A percentile compares a stretch with the other conserved stretches of the same genome.
These are phyloP conservation scores for Gonapodya prolifera DNA, from an alignment of 192 early-diverging fungal genomes.

Conservation along the genomic window DNA sequence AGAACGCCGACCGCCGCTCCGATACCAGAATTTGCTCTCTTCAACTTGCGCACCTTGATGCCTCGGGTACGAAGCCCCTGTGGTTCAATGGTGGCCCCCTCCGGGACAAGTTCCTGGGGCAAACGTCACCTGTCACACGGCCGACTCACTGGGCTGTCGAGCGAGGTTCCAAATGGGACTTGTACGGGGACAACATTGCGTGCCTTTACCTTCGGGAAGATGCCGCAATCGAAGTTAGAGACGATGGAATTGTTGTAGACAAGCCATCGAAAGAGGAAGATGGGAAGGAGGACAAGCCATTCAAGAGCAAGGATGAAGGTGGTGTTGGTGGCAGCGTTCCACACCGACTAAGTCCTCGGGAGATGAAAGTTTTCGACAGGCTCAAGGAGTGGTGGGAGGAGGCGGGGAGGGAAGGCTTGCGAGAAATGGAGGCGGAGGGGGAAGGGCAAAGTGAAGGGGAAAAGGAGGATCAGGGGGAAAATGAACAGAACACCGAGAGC, in stretches of 20 bases:
- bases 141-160: background rate
- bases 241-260: background rate
- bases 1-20: background rate
- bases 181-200: constrained; percentile 3
- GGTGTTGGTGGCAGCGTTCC: background rate
- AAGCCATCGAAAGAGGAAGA: background rate
- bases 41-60: constrained; percentile 1
- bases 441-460: background rate
- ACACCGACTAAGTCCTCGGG: background rate
- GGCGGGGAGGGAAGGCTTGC: background rate
- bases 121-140: background rate
- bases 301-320: background rate
- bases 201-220: background rate
- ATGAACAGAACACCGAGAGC: no score
- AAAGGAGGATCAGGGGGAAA: background rate
- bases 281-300: background rate
- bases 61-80: background rate
- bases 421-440: background rate
- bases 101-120: constrained; percentile 1
- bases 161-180: background rate
- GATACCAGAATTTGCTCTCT: background rate
- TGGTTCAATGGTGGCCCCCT: constrained; percentile 4
- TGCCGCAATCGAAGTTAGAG: background rate
- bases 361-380: background rate
- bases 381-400: background rate